These are phyloP conservation scores for Aspergillus aculeatus DNA, from an alignment of 2,329 filamentous ascomycete species.

Conservation along the genomic window DNA sequence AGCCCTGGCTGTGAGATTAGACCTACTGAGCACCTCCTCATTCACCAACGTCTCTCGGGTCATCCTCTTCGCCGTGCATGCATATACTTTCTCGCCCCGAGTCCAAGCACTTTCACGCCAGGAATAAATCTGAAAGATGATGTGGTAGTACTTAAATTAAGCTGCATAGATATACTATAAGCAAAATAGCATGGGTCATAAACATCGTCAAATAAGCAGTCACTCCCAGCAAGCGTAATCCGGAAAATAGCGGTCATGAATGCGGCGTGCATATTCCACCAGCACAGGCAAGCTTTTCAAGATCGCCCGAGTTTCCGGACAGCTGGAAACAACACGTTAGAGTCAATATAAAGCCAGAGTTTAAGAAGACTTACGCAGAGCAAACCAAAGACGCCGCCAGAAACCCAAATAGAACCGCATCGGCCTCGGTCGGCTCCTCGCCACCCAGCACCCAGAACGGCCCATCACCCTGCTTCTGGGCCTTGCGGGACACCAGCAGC, in stretches of 20 bases:
- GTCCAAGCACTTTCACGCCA: no score
- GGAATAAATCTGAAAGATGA: no score
- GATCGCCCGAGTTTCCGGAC: conserved; percentile 48
- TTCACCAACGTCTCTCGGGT: no score
- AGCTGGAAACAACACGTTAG: conserved; percentile 33
- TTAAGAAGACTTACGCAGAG: conserved; percentile 50
- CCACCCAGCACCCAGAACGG: conserved; percentile 61
- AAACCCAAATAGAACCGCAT: conserved; percentile 60
- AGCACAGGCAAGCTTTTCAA: conserved; percentile 51
- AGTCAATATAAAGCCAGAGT: no score
- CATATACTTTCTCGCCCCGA: no score
- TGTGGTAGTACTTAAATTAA: no score
- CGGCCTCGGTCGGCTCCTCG: conserved; percentile 55
- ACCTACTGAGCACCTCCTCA: no score
- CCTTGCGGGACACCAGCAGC: conserved; percentile 41
- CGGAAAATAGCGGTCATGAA: conserved; percentile 58
- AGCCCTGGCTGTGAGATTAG: no score
- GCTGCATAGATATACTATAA: no score
- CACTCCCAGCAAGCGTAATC: conserved; percentile 51
- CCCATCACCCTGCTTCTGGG: conserved; percentile 26
- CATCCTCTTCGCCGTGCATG: no score
- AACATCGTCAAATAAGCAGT: no score
- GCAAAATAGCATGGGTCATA: no score
- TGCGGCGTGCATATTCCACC: conserved; percentile 56
- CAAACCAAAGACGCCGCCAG: conserved; percentile 53